Base-by-base conservation (phyloP, 2,329 filamentous ascomycete genomes). In the Fusarium verrucosum region DNA sequence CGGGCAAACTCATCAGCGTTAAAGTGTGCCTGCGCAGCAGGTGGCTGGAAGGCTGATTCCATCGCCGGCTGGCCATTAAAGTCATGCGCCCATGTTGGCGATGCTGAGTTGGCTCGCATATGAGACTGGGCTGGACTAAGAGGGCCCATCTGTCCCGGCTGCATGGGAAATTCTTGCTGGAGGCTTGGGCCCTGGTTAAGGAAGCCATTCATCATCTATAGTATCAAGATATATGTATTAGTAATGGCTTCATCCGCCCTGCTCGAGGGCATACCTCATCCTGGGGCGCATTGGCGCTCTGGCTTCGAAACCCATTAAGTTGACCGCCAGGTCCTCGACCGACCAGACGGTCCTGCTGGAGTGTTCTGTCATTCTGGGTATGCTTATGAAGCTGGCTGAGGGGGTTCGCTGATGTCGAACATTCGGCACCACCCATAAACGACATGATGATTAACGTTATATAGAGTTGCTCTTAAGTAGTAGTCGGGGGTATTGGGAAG, bases 321-420 rank as follows among this genome's bases (percentile, higher is more conserved):
- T 90, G 82, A 9, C 86, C 89, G 38, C 85, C 87, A 1, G 91
- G 89, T 1, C 88, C 89, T 67, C 89, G 83, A 63, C 92, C 92
- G 59, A 92, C 89, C 62, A 98, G 83, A 58, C 95, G 88, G 78
- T 99, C 95, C 73, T 94, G 86, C 80, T 98, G 95, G 56, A 98
- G 82, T 56, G 92, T 95, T 80, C 94, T 96, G 82, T 99, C 95
- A 84, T 96, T 92, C 75, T 96, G 92, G 55, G 95, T 92, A 78
- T 97, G 94, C 80, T 99, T 99, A 66, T 94, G 92, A 78, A 99
- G 96, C 83, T 98, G 95, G 76, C 92, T 94, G 73, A 99, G 88
- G 56, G 96, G 95, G 79, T 99, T 99, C 74, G 90, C 92, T 67
- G 92, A 93, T 62, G 95, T 96, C 54, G 94, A 98, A 85, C 95